Conservation (phyloP, 176 grass and related monocot genomes). For the Triticum monococcum region DNA sequence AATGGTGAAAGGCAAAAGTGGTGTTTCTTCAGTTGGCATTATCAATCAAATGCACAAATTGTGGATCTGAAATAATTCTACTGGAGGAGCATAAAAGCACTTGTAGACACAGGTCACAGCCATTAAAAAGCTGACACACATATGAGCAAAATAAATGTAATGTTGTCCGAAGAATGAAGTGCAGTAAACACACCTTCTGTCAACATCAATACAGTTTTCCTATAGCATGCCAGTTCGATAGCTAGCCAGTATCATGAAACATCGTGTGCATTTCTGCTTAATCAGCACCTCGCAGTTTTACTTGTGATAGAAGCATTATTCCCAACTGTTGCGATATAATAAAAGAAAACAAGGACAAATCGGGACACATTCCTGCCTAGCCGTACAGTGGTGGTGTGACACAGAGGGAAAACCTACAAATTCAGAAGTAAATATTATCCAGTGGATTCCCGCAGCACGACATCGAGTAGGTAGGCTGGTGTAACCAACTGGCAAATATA, state of each 20-base stretch:
- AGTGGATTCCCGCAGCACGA: not conserved
- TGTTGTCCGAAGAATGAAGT: not conserved
- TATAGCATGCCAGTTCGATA: not conserved
- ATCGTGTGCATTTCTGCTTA: not conserved
- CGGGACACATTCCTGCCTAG: slow-evolving; percentile 12
- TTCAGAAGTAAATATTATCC: not conserved
- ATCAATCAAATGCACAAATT: not conserved
- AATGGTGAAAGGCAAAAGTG: not conserved
- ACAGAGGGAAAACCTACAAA: not conserved
- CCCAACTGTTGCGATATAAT: not conserved
- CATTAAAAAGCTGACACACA: not conserved
- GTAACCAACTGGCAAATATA: slow-evolving; percentile 32
- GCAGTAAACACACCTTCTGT: not conserved
- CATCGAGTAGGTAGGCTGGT: slow-evolving; percentile 14
- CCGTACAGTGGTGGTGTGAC: not conserved
- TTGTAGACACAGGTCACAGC: not conserved
- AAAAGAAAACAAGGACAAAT: slow-evolving; percentile 7
- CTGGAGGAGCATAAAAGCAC: not conserved
- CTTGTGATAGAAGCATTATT: not conserved
- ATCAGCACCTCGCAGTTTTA: not conserved
- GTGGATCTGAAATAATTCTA: not conserved
- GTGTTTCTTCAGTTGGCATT: not conserved
- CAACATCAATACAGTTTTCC: not conserved
- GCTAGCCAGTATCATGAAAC: not conserved
- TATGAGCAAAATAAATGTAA: not conserved